Percentiles rank a stretch among this genome's conserved stretches.
Conservation (phyloP, 257 asterid species). For the Capsicum baccatum region DNA sequence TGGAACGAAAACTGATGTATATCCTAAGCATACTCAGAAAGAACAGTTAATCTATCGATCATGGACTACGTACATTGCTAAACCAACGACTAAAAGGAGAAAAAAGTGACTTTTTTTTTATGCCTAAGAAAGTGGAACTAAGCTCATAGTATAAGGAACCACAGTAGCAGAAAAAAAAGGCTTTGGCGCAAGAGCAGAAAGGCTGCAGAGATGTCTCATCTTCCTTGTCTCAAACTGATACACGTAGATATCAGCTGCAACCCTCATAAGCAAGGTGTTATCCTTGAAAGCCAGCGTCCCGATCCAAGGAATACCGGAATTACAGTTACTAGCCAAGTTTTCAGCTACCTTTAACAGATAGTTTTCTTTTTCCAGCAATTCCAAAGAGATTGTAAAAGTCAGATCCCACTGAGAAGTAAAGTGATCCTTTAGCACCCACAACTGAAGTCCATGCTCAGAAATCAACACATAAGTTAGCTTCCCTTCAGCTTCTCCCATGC, state of each 20-base stretch:
- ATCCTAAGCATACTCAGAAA: background rate
- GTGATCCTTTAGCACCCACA: slow-evolving; percentile 60
- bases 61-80: background rate
- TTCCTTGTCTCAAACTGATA: slow-evolving; percentile 50
- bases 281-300: slow-evolving; percentile 61
- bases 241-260: slow-evolving; percentile 34
- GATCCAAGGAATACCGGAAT: slow-evolving; percentile 40
- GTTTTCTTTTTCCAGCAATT: slow-evolving; percentile 50
- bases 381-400: slow-evolving; percentile 35
- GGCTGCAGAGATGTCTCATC: slow-evolving; percentile 52
- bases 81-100: background rate
- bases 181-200: slow-evolving; percentile 48
- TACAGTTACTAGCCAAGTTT: slow-evolving; percentile 32
- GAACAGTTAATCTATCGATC: background rate
- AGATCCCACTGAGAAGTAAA: slow-evolving; percentile 54
- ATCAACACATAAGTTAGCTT: slow-evolving; percentile 47
- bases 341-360: slow-evolving; percentile 39
- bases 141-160: slow-evolving; percentile 62
- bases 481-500: slow-evolving; percentile 68
- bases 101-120: slow-evolving; percentile 13
- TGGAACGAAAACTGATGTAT: slow-evolving; percentile 5
- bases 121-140: slow-evolving; percentile 52
- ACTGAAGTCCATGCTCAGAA: slow-evolving; percentile 58
- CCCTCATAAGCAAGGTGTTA: slow-evolving; percentile 54
- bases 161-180: slow-evolving; percentile 55